Conservation (phyloP, 2,329 filamentous ascomycete genomes). For the Xylaria hypoxylon region DNA sequence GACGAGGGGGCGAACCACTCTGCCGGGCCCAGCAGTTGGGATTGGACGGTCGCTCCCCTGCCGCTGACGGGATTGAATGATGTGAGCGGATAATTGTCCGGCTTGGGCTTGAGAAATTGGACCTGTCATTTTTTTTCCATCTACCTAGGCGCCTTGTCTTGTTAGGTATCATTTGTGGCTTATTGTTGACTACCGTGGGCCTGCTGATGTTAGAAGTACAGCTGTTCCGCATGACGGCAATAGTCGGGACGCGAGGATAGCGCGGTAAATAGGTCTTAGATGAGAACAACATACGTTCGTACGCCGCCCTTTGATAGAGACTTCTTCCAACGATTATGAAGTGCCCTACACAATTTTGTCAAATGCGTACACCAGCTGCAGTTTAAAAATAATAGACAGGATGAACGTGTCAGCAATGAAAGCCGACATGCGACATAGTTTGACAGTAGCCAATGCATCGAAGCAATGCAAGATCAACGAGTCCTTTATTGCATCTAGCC, state of each 20-base stretch:
- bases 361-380: background rate
- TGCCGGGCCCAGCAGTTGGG: constrained; percentile 26
- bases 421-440: background rate
- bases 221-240: constrained; percentile 16
- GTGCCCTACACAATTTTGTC: too few relatives aligned
- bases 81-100: constrained; percentile 11
- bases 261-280: constrained; percentile 6
- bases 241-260: constrained; percentile 15
- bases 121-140: constrained; percentile 19
- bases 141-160: background rate
- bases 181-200: constrained; percentile 6
- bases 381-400: too few relatives aligned
- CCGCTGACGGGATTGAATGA: constrained; percentile 8
- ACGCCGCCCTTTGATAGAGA: background rate
- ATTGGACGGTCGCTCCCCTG: constrained; percentile 25
- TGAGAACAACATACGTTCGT: background rate
- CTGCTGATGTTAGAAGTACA: constrained; percentile 5
- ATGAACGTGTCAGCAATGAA: background rate
- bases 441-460: constrained; percentile 16
- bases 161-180: constrained; percentile 20
- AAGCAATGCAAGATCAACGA: constrained; percentile 34
- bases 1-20: constrained; percentile 28
- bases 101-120: background rate
- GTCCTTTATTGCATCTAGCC: constrained; percentile 16
- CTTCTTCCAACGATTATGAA: too few relatives aligned